phyloP scores from a whole-genome alignment of 2,329 filamentous ascomycete genomes.

The Paraphaeosphaeria minitans region DNA sequence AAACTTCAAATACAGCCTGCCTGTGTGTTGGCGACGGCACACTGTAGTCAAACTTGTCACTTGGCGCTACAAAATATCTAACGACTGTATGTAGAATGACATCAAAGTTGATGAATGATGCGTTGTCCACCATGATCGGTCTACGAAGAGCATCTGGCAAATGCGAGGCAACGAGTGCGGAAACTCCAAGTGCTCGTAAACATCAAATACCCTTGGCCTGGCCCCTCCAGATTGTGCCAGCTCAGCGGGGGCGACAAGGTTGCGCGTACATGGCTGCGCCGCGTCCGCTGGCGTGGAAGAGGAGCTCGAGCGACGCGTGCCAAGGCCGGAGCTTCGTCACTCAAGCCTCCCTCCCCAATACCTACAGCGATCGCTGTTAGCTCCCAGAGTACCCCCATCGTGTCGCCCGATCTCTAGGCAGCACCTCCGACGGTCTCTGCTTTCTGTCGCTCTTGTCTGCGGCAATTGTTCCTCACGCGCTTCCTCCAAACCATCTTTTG shows the following conservation, averaged over 20 bases:
- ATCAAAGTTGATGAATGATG: slow-evolving; percentile 40
- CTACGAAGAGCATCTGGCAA: slow-evolving; percentile 11
- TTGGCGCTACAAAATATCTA: not conserved
- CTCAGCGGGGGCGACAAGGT: slow-evolving; percentile 1
- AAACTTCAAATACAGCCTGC: too few relatives aligned
- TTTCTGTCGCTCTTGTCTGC: not conserved
- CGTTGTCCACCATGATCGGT: slow-evolving; percentile 44
- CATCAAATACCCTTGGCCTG: not conserved
- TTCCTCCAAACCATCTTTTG: not conserved
- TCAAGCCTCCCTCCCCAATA: not conserved
- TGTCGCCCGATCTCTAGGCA: not conserved
- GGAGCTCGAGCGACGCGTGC: not conserved
- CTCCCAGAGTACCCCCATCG: not conserved
- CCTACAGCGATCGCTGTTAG: not conserved
- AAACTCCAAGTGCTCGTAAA: not conserved
- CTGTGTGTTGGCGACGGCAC: too few relatives aligned
- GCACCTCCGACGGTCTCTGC: not conserved
- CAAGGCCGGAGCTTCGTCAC: slow-evolving; percentile 5
- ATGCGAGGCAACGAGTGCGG: slow-evolving; percentile 28
- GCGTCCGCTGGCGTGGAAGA: not conserved
- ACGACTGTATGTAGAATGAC: slow-evolving; percentile 36
- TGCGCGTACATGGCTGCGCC: slow-evolving; percentile 6
- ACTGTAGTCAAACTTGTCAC: too few relatives aligned
- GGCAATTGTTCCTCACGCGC: not conserved
- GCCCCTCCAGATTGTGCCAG: slow-evolving; percentile 4